These are phyloP conservation scores for Macrolepiota fuliginosa DNA, from an alignment of 768 basidiomycete genomes.

Conservation along the genomic window DNA sequence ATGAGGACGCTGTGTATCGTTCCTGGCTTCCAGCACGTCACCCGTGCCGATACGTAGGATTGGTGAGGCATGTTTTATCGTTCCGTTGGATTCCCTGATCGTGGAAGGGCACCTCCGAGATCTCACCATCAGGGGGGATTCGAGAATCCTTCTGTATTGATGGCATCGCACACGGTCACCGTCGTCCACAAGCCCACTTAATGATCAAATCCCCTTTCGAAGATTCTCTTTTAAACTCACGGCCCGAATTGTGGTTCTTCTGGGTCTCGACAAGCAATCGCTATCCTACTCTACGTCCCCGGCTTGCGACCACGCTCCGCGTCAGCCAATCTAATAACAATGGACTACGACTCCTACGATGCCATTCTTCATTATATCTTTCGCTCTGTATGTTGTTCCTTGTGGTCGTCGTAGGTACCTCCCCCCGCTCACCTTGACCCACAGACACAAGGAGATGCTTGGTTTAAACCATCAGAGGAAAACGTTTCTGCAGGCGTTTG, in stretches of 20 bases:
- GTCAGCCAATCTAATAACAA: conserved; percentile 38
- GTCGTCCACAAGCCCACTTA: conserved; percentile 6
- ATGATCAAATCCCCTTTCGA: conserved; percentile 24
- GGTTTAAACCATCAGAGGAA: conserved; percentile 86
- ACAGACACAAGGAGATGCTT: conserved; percentile 79
- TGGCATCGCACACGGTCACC: conserved; percentile 3
- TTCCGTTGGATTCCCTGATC: conserved; percentile 1
- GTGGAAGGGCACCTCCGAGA: conserved; percentile 18
- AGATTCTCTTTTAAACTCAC: conserved; percentile 38
- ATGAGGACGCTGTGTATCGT: background rate
- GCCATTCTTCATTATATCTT: conserved; percentile 80
- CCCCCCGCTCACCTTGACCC: background rate
- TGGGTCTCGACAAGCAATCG: conserved; percentile 25
- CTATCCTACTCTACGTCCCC: conserved; percentile 31
- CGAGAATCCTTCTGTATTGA: conserved; percentile 21
- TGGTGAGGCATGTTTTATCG: background rate
- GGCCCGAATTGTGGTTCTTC: conserved; percentile 22
- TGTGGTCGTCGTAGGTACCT: background rate
- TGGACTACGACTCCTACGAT: conserved; percentile 82
- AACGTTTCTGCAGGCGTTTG: conserved; percentile 80
- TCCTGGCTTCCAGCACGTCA: background rate
- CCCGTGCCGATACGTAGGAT: background rate
- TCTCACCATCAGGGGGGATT: conserved; percentile 27
- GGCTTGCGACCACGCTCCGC: conserved; percentile 24
- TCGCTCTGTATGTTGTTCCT: conserved; percentile 49